A percentile compares a stretch with the other conserved stretches of the same genome.
phyloP scores from a whole-genome alignment of 148 eudicot genomes.

The Amaranthus palmeri region DNA sequence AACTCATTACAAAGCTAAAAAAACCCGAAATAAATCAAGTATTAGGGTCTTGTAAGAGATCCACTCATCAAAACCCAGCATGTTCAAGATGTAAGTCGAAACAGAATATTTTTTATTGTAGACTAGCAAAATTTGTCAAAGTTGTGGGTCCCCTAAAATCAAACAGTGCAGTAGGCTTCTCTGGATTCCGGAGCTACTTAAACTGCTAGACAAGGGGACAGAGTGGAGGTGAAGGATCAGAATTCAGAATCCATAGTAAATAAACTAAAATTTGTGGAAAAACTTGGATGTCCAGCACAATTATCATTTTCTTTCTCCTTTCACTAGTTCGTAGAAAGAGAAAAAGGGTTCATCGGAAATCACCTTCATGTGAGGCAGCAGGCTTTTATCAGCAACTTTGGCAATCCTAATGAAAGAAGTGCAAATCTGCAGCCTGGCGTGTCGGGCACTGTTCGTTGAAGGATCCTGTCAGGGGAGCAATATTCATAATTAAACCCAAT shows the following conservation, averaged over 20 bases:
- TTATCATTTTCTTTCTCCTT: background rate
- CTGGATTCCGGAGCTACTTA: too few species aligned
- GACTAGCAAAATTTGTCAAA: too few species aligned
- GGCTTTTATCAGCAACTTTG: constrained; percentile 73
- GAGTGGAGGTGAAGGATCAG: too few species aligned
- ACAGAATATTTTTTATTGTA: background rate
- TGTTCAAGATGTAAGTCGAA: background rate
- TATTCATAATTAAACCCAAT: background rate
- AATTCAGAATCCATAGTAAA: too few species aligned
- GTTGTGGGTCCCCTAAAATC: too few species aligned
- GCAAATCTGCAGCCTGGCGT: constrained; percentile 96
- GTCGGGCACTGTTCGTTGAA: constrained; percentile 73
- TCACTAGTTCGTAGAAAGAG: background rate
- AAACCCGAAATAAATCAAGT: background rate
- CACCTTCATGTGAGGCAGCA: constrained; percentile 99
- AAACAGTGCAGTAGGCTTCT: too few species aligned
- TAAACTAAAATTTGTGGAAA: too few species aligned
- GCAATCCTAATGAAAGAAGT: constrained; percentile 96
- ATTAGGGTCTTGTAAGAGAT: background rate
- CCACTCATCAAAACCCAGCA: background rate
- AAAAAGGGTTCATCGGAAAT: constrained; percentile 2
- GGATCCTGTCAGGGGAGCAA: constrained; percentile 63
- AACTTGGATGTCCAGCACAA: background rate
- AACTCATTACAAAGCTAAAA: background rate
- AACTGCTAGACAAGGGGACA: too few species aligned